Conservation (phyloP, 2,329 filamentous ascomycete species). For the Talaromyces pinophilus region DNA sequence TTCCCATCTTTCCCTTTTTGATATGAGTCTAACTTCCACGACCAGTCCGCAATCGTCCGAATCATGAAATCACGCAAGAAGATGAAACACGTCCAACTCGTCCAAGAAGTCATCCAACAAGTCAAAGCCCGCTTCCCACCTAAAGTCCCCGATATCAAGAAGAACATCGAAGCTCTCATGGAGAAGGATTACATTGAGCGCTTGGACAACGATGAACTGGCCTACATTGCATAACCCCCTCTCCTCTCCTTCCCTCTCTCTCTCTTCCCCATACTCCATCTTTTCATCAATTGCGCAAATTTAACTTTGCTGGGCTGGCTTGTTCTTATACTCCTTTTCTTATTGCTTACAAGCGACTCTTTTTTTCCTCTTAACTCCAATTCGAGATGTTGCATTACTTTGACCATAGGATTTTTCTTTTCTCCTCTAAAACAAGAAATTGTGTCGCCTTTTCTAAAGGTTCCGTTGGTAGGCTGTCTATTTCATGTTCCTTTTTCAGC, state of each 20-base stretch:
- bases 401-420: not conserved
- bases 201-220: conserved; percentile 88
- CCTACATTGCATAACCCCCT: conserved; percentile 75
- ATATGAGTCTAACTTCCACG: conserved; percentile 26
- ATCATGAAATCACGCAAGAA: conserved; percentile 99
- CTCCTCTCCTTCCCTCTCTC: not conserved
- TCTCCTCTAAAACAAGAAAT: not conserved
- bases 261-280: not conserved
- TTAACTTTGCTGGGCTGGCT: not conserved
- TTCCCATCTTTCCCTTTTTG: conserved; percentile 19
- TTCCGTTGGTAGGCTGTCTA: not conserved
- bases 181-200: conserved; percentile 99
- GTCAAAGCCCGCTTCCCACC: conserved; percentile 91
- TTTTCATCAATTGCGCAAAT: not conserved
- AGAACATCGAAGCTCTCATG: conserved; percentile 96
- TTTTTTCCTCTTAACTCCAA: not conserved
- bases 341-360: not conserved
- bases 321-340: not conserved
- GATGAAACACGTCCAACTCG: conserved; percentile 95
- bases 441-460: not conserved
- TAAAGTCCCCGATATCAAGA: conserved; percentile 95
- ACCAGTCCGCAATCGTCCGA: conserved; percentile 91
- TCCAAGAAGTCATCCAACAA: conserved; percentile 93
- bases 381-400: conserved; percentile 10
- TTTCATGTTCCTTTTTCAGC: no score